Conservation (phyloP, 129 eudicot species). For the Helianthus annuus region DNA sequence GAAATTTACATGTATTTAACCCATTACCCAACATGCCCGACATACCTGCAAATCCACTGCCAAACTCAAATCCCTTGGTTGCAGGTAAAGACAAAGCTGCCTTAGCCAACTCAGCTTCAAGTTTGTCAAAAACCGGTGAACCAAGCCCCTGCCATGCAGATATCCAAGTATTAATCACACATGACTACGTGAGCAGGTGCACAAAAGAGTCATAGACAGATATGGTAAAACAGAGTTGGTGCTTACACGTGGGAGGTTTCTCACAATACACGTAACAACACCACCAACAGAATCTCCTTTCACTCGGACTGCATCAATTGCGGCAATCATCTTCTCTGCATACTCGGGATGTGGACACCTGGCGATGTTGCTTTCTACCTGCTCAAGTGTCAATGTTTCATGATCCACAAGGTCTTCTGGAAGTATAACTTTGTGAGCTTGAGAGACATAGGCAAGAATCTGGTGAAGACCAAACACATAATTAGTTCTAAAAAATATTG, state of each 20-base stretch:
- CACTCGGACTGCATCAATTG: constrained; percentile 88
- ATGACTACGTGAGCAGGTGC: constrained; percentile 8
- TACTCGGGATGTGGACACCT: constrained; percentile 97
- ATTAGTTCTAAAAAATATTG: neutral
- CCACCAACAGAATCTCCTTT: constrained; percentile 99
- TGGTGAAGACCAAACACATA: constrained; percentile 27
- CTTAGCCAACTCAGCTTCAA: constrained; percentile 98
- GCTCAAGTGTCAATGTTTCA: constrained; percentile 76
- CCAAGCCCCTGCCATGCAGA: constrained; percentile 79
- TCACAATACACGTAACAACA: constrained; percentile 93
- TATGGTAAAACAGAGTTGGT: constrained; percentile 44
- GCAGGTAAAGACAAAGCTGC: constrained; percentile 94
- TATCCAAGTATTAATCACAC: constrained; percentile 11
- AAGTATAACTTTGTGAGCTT: constrained; percentile 82
- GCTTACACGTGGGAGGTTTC: constrained; percentile 89
- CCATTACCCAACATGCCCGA: neutral
- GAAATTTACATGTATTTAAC: neutral
- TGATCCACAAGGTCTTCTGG: constrained; percentile 83
- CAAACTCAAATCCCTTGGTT: constrained; percentile 97
- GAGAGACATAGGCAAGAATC: constrained; percentile 93
- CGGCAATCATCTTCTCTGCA: constrained; percentile 99
- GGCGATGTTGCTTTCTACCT: constrained; percentile 92
- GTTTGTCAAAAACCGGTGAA: constrained; percentile 98
- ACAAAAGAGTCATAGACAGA: constrained; percentile 39
- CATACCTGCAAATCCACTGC: constrained; percentile 96